Base-by-base conservation (phyloP, 768 basidiomycete genomes). In the Phanerochaete carnosa region DNA sequence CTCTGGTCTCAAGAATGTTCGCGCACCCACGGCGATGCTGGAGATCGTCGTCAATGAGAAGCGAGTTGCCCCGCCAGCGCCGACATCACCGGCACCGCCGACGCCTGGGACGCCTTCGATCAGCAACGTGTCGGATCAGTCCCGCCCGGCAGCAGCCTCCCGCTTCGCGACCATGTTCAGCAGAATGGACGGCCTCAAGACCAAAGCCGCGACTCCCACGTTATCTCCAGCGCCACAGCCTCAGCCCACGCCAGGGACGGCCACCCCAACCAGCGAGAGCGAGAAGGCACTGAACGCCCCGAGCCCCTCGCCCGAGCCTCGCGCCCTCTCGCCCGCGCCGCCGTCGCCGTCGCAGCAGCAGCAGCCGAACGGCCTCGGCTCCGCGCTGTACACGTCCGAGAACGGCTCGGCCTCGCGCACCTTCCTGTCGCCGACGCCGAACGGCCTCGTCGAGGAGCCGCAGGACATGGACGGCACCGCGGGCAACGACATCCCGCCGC, bases 31-130 rank as follows among this genome's bases (percentile, higher is more conserved):
- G 13, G 82, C 79, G 19, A 92, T 94, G 85, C 82, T 97, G 23
- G 90, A 92, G 74, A 92, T 86, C 11, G 85, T 97, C 56, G 86
- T 96, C 59, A 78, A 84, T 49, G 94, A 96, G 75, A 94, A 95
- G 72, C 65, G 60, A 35, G 60, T 71, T 39, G 58, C 50, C 19
- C 23, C 25, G 37, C 58, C 60, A 4, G 32, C 57, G 5, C 56
- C 59, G 1, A 33, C 39, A 5, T 22, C 60, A 8, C 62, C 64
- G 12, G 2, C 62, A 13, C 60, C 63, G 19, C 23, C 30, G 12
- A 25, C 54, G 26, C 28, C 61, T 26, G 58, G 47, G 35, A 7
- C 55, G 16, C 25, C 29, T 43, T 1, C 37, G 29, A 45, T 28
- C 13, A 6, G 59, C 8, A 29, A 62, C 2, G 29, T 9, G 16